phyloP scores from a whole-genome alignment of 495 filamentous ascomycete species.

The Rostrohypoxylon terebratum region DNA sequence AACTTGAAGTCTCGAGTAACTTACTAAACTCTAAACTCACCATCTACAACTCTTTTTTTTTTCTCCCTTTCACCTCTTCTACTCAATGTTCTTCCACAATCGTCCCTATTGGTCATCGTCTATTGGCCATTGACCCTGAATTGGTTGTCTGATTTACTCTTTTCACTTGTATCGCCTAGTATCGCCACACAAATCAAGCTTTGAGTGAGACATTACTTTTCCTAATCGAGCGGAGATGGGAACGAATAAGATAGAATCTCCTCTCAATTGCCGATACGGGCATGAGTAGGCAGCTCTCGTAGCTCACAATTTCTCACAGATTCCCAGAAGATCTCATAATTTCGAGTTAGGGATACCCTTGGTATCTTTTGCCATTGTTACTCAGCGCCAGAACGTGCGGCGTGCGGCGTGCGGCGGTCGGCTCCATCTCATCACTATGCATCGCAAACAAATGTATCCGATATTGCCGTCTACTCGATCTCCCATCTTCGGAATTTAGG shows the following conservation, averaged over 20 bases:
- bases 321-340: background rate
- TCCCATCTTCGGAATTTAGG: constrained; percentile 10
- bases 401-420: constrained; percentile 19
- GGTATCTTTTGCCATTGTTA: constrained; percentile 34
- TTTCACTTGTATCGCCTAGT: constrained; percentile 14
- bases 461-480: constrained; percentile 22
- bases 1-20: background rate
- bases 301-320: background rate
- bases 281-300: constrained; percentile 31
- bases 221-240: background rate
- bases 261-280: constrained; percentile 42
- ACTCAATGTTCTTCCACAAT: background rate
- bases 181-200: constrained; percentile 32
- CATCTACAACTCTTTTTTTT: constrained; percentile 13
- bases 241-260: constrained; percentile 7
- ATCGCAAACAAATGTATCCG: constrained; percentile 28
- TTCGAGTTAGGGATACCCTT: constrained; percentile 28
- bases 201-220: constrained; percentile 10
- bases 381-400: constrained; percentile 2
- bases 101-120: background rate
- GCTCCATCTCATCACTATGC: constrained; percentile 8
- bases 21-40: constrained; percentile 2
- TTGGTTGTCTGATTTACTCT: background rate
- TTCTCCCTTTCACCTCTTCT: background rate
- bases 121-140: background rate